Evolutionary conservation across 1,139 yeast genomes (phyloP), one percentile per base, ranked within the genome.

Genomic region (Blastobotrys indianensis): DNA sequence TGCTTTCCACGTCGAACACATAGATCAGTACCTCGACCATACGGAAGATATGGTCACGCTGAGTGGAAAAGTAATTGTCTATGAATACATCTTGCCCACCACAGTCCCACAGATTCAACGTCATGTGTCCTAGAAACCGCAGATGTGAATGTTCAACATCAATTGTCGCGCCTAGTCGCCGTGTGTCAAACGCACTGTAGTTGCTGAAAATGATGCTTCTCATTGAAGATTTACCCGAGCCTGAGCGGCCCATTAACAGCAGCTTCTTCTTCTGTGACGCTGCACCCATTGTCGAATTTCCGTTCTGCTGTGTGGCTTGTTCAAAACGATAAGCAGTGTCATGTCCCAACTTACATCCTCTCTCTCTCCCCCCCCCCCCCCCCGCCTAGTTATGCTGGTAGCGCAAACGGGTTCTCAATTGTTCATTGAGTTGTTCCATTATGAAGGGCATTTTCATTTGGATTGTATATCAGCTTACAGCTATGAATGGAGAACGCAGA

Each of bases 211-310:
- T 92, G 53, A 92, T 92, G 42, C 95, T 86, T 58, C 98, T 74
- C 99, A 92, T 92, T 9, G 97, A 88, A 5, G 96, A 86, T 65
- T 92, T 92, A 2, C 99, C 99, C 7, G 96, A 86, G 41, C 99
- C 97, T 20, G 95, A 83, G 42, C 97, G 84, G 68, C 98, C 98
- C 76, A 77, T 77, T 28, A 77, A 65, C 42, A 77, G 69, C 33
- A 77, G 69, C 58, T 77, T 77, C 61, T 76, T 76, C 30, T 73
- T 56, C 17, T 63, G 52, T 6, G 57, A 48, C 20, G 43, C 30
- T 23, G 47, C 33, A 20, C 40, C 48, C 41, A 40, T 32, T 41
- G 28, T 46, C 38, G 16, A n/a, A n/a, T n/a, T n/a, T n/a, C n/a
- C n/a, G n/a, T 35, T 29, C 32, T n/a, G n/a, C 38, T 33, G 30